phyloP scores from a whole-genome alignment of 1,284 basidiomycete species.

The Phellopilus nigrolimitatus region DNA sequence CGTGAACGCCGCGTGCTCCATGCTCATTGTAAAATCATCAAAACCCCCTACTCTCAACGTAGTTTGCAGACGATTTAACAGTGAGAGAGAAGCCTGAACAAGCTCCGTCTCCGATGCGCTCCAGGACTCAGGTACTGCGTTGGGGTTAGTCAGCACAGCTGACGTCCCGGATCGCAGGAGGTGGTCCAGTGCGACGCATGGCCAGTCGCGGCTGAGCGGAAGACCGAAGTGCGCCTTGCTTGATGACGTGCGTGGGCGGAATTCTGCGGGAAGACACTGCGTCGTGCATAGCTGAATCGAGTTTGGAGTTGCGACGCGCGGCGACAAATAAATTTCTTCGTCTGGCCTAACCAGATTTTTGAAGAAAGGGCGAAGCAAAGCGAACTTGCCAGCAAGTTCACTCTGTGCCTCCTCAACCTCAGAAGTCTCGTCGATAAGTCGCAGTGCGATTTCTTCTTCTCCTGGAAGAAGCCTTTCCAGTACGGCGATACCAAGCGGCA shows the following conservation, averaged over 20 bases:
- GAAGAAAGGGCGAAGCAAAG: constrained; percentile 59
- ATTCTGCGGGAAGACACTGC: constrained; percentile 44
- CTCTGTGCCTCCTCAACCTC: constrained; percentile 34
- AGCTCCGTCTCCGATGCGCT: constrained; percentile 78
- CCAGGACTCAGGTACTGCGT: constrained; percentile 63
- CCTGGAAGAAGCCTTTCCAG: constrained; percentile 55
- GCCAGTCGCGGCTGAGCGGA: constrained; percentile 72
- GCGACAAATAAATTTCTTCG: constrained; percentile 38
- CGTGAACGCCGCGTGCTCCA: constrained; percentile 61
- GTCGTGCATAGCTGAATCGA: constrained; percentile 55
- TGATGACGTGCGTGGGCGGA: constrained; percentile 25
- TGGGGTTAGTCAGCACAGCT: constrained; percentile 53
- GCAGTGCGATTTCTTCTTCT: constrained; percentile 51
- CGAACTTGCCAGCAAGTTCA: constrained; percentile 39
- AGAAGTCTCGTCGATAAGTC: constrained; percentile 37
- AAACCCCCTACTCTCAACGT: constrained; percentile 20
- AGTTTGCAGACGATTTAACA: constrained; percentile 39
- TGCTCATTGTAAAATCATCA: constrained; percentile 40
- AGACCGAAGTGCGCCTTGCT: constrained; percentile 40
- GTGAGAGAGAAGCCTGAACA: constrained; percentile 58
- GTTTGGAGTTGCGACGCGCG: constrained; percentile 41
- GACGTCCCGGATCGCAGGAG: constrained; percentile 79
- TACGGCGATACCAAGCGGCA: constrained; percentile 57
- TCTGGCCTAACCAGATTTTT: constrained; percentile 36
- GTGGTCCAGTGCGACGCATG: constrained; percentile 70